phyloP scores from a whole-genome alignment of 805 yeast genomes.

The Metschnikowia kunwiensis region DNA sequence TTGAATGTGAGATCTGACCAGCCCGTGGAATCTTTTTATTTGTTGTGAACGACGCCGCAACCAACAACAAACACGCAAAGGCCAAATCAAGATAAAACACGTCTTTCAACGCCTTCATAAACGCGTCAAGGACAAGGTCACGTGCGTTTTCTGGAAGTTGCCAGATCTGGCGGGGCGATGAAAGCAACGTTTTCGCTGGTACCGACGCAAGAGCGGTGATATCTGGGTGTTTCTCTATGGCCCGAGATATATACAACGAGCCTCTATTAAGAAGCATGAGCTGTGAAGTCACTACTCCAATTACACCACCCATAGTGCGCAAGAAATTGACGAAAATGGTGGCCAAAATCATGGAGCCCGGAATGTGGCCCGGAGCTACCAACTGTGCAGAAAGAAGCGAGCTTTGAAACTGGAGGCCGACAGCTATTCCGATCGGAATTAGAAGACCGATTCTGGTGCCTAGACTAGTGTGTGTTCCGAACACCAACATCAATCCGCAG shows the following conservation, averaged over 20 bases:
- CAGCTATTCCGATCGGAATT: slow-evolving; percentile 32
- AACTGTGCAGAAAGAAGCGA: slow-evolving; percentile 36
- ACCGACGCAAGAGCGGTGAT: slow-evolving; percentile 4
- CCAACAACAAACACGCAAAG: slow-evolving; percentile 13
- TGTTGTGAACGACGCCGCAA: slow-evolving; percentile 16
- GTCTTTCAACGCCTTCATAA: slow-evolving; percentile 18
- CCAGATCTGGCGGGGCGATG: slow-evolving; percentile 28
- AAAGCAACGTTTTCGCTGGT: slow-evolving; percentile 12
- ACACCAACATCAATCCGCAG: slow-evolving; percentile 30
- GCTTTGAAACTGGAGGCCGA: slow-evolving; percentile 38
- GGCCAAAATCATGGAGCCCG: slow-evolving; percentile 35
- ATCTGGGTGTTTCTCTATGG: slow-evolving; percentile 6
- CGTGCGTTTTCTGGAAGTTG: slow-evolving; percentile 23
- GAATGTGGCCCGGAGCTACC: slow-evolving; percentile 33
- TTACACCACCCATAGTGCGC: slow-evolving; percentile 32
- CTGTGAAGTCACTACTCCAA: slow-evolving; percentile 33
- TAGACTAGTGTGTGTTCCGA: slow-evolving; percentile 23
- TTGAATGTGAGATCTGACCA: slow-evolving; percentile 12
- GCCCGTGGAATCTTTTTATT: slow-evolving; percentile 15
- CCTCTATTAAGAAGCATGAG: slow-evolving; percentile 23
- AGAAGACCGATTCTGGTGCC: slow-evolving; percentile 31
- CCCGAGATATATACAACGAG: slow-evolving; percentile 10
- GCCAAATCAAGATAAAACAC: slow-evolving; percentile 19
- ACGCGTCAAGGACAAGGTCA: slow-evolving; percentile 24
- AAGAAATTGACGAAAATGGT: slow-evolving; percentile 35